Percentiles rank a stretch among this genome's conserved stretches.
phyloP scores from a whole-genome alignment of 202 grass and related monocot species.

The Cymbopogon flexuosus region DNA sequence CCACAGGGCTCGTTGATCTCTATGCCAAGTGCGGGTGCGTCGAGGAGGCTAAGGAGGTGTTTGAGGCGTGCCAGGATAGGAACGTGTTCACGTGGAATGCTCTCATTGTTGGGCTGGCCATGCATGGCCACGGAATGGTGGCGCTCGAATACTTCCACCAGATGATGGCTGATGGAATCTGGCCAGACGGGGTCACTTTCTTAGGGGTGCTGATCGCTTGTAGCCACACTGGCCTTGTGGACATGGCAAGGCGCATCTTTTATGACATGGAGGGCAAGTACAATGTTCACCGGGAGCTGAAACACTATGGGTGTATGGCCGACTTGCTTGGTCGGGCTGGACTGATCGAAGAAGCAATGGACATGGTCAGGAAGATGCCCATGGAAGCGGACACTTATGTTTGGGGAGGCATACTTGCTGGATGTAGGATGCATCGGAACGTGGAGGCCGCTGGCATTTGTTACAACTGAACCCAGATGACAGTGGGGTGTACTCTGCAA shows the following conservation, averaged over 20 bases:
- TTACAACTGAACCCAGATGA: constrained; percentile 44
- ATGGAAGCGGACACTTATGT: constrained; percentile 45
- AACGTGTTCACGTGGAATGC: constrained; percentile 63
- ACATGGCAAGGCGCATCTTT: constrained; percentile 44
- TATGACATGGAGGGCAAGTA: constrained; percentile 46
- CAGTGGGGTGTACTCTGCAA: constrained; percentile 57
- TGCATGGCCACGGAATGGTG: constrained; percentile 47
- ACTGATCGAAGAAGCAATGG: constrained; percentile 45
- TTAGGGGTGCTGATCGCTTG: constrained; percentile 54
- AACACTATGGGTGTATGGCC: constrained; percentile 74
- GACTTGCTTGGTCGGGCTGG: constrained; percentile 61
- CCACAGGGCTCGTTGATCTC: constrained; percentile 49
- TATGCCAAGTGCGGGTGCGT: constrained; percentile 57
- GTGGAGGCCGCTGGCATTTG: constrained; percentile 40
- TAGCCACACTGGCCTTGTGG: constrained; percentile 51
- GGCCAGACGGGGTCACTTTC: constrained; percentile 48
- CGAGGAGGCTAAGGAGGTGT: constrained; percentile 33
- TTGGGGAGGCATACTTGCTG: constrained; percentile 65
- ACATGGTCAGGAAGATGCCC: constrained; percentile 56
- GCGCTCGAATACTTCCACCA: constrained; percentile 46
- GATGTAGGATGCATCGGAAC: constrained; percentile 54
- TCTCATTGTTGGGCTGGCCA: constrained; percentile 49
- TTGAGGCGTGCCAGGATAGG: constrained; percentile 27
- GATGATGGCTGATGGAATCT: constrained; percentile 36
- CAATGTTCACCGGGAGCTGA: constrained; percentile 37